A percentile compares a stretch with the other conserved stretches of the same genome.
phyloP scores from a whole-genome alignment of 1,284 basidiomycete genomes.

The Mycosarcoma maydis region DNA sequence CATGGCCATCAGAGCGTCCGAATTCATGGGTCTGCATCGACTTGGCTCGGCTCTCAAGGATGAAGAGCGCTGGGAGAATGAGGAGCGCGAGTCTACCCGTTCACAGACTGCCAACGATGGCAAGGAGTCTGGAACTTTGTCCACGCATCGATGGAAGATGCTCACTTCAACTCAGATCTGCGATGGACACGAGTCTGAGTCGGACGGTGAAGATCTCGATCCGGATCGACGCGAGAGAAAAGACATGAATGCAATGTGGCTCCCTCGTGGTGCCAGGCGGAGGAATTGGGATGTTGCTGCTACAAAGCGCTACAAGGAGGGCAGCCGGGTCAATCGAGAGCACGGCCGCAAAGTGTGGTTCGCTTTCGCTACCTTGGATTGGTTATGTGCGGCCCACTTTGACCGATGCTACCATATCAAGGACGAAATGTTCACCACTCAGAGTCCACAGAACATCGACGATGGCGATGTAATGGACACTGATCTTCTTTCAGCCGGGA shows the following conservation, averaged over 20 bases:
- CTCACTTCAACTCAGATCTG: slow-evolving; percentile 31
- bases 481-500: slow-evolving; percentile 4
- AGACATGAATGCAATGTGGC: slow-evolving; percentile 46
- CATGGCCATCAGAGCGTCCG: slow-evolving; percentile 47
- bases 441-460: slow-evolving; percentile 55
- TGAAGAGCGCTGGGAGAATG: slow-evolving; percentile 48
- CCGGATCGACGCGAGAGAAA: slow-evolving; percentile 26
- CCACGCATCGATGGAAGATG: slow-evolving; percentile 38
- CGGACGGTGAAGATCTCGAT: slow-evolving; percentile 39
- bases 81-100: slow-evolving; percentile 11
- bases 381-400: slow-evolving; percentile 35
- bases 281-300: slow-evolving; percentile 16
- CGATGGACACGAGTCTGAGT: slow-evolving; percentile 37
- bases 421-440: slow-evolving; percentile 50
- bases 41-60: slow-evolving; percentile 55
- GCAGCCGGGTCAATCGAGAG: slow-evolving; percentile 37
- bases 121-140: slow-evolving; percentile 8
- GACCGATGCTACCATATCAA: slow-evolving; percentile 40
- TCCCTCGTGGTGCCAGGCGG: slow-evolving; percentile 22
- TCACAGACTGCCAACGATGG: slow-evolving; percentile 5
- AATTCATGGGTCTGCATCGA: slow-evolving; percentile 45
- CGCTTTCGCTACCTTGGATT: slow-evolving; percentile 43
- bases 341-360: slow-evolving; percentile 47
- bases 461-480: slow-evolving; percentile 45
- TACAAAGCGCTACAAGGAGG: slow-evolving; percentile 37